A percentile compares a stretch with the other conserved stretches of the same genome.
Conservation (phyloP, 352 stramenopile species). For the Globisporangium okanoganense region DNA sequence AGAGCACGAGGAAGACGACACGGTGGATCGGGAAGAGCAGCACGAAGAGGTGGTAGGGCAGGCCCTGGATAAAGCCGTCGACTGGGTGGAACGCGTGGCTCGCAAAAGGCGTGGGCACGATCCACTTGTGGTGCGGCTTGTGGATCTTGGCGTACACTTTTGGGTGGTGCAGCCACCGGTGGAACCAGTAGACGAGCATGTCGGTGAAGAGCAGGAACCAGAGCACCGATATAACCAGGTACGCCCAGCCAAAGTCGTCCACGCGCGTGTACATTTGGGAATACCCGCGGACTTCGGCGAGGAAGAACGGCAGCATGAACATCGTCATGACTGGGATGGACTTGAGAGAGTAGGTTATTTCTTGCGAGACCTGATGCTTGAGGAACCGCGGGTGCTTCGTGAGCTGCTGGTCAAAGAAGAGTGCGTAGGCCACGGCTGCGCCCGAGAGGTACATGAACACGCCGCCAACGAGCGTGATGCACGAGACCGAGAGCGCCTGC, state of each 20-base stretch:
- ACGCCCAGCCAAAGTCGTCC: conserved; percentile 35
- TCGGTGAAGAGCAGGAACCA: conserved; percentile 73
- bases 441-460: conserved; percentile 59
- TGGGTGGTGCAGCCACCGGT: conserved; percentile 66
- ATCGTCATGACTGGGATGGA: conserved; percentile 68
- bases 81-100: conserved; percentile 72
- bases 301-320: conserved; percentile 58
- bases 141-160: conserved; percentile 56
- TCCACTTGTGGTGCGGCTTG: conserved; percentile 79
- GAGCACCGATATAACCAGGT: conserved; percentile 40
- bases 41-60: conserved; percentile 68
- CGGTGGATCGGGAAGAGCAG: conserved; percentile 66
- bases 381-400: conserved; percentile 64
- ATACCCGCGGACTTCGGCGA: conserved; percentile 58
- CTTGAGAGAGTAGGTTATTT: conserved; percentile 46
- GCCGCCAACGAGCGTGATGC: conserved; percentile 44
- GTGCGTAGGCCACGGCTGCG: conserved; percentile 43
- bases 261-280: conserved; percentile 47
- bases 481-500: conserved; percentile 45
- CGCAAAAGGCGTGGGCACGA: conserved; percentile 64
- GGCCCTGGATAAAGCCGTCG: conserved; percentile 64
- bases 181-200: conserved; percentile 82
- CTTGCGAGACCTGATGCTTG: conserved; percentile 51
- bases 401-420: conserved; percentile 63
- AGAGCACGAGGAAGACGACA: conserved; percentile 51